Conservation (phyloP, 2,329 filamentous ascomycete genomes). For the Colletotrichum filicis region DNA sequence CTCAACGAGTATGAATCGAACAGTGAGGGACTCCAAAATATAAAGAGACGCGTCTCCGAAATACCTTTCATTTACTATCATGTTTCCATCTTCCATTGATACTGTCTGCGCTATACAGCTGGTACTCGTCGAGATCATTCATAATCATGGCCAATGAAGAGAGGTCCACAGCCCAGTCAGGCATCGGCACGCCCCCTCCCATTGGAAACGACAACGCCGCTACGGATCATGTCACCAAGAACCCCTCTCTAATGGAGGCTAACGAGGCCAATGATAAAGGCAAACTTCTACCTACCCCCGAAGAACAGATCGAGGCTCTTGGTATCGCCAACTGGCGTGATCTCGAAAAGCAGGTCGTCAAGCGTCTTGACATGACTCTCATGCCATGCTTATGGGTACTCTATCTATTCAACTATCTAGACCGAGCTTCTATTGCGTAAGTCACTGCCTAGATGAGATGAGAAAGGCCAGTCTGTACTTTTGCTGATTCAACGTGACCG, state of each 20-base stretch:
- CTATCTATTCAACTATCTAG: conserved; percentile 38
- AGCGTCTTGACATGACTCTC: conserved; percentile 37
- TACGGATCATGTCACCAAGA: conserved; percentile 11
- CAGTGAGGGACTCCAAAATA: background rate
- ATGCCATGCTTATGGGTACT: conserved; percentile 38
- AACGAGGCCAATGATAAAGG: conserved; percentile 10
- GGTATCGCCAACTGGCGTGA: conserved; percentile 37
- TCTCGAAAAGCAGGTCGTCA: conserved; percentile 37
- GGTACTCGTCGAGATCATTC: background rate
- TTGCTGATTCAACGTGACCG: background rate
- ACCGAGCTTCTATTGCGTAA: conserved; percentile 37
- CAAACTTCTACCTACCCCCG: conserved; percentile 16
- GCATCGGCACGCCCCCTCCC: background rate
- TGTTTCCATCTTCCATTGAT: no score
- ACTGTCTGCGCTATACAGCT: no score
- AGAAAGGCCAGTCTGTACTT: rapidly evolving
- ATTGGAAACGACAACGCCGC: background rate
- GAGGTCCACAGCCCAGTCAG: background rate
- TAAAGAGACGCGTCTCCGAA: conserved; percentile 1
- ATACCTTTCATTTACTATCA: no score
- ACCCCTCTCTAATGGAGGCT: conserved; percentile 15
- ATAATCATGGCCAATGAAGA: conserved; percentile 21
- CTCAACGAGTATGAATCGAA: no score
- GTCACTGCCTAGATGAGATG: background rate
- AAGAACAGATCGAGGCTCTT: conserved; percentile 38